Conservation (phyloP, 805 yeast species). For the Ogataea methanolica region DNA sequence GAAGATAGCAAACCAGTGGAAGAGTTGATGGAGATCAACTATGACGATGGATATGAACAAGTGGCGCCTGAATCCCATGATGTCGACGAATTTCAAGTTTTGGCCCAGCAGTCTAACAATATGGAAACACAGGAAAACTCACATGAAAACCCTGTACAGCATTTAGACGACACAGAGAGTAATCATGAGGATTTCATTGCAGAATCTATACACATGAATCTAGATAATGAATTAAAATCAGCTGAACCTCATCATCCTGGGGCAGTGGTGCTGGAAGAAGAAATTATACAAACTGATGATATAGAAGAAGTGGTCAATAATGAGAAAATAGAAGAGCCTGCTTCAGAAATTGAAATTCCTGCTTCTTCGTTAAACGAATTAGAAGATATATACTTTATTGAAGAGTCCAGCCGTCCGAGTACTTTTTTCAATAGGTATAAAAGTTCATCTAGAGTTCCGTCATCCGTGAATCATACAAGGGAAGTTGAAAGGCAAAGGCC, state of each 20-base stretch:
- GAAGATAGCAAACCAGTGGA: too few species aligned
- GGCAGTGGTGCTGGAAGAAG: slow-evolving; percentile 13
- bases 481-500: neutral
- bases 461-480: slow-evolving; percentile 1
- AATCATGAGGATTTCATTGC: neutral
- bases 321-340: neutral
- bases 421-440: slow-evolving; percentile 22
- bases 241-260: neutral
- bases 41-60: neutral
- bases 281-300: slow-evolving; percentile 24
- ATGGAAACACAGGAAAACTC: neutral
- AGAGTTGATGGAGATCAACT: too few species aligned
- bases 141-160: neutral
- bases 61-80: neutral
- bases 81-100: neutral
- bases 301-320: slow-evolving; percentile 10
- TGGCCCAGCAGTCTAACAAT: neutral
- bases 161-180: neutral
- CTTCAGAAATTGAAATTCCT: slow-evolving; percentile 35
- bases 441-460: slow-evolving; percentile 8
- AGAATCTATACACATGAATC: too few species aligned
- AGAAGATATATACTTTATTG: slow-evolving; percentile 22
- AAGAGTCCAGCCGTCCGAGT: slow-evolving; percentile 23
- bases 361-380: slow-evolving; percentile 32
- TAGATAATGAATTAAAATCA: neutral